Percentiles rank a stretch among this genome's conserved stretches.
Conservation (phyloP, 768 basidiomycete genomes). For the Sporobolomyces phaffii region DNA sequence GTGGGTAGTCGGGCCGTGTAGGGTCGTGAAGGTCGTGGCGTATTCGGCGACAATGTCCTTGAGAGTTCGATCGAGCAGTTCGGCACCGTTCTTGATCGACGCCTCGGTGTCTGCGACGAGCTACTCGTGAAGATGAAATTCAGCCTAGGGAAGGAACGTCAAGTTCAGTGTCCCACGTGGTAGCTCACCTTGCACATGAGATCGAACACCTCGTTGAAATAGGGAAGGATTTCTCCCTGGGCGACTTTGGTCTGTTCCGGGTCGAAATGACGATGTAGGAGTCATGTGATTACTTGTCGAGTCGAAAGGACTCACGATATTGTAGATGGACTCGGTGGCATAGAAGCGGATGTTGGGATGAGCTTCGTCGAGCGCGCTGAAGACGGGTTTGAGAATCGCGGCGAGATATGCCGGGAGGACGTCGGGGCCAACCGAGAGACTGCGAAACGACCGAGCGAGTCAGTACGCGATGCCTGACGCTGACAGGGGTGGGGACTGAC, state of each 20-base stretch:
- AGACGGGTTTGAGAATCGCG: conserved; percentile 77
- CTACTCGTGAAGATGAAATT: conserved; percentile 49
- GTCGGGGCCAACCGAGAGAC: conserved; percentile 79
- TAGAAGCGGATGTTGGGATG: conserved; percentile 96
- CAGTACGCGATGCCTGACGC: background rate
- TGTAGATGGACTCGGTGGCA: conserved; percentile 95
- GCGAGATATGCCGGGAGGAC: conserved; percentile 83
- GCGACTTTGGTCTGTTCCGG: conserved; percentile 57
- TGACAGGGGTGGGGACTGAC: background rate
- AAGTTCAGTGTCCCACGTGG: background rate
- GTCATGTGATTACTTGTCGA: background rate
- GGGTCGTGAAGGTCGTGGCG: conserved; percentile 66
- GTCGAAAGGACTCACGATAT: conserved; percentile 64
- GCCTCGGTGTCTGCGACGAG: conserved; percentile 91
- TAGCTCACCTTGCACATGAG: conserved; percentile 80
- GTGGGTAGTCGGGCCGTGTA: background rate
- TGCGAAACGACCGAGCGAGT: no score
- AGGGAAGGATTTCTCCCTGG: conserved; percentile 90
- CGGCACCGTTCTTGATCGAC: conserved; percentile 97
- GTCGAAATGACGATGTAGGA: conserved; percentile 11
- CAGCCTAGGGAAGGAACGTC: no score
- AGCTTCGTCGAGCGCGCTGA: conserved; percentile 84
- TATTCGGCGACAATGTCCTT: conserved; percentile 98
- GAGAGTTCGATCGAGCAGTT: conserved; percentile 88
- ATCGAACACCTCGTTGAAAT: conserved; percentile 98